These are phyloP conservation scores for Inga oerstediana DNA, from an alignment of 306 rosid species.

Conservation along the genomic window DNA sequence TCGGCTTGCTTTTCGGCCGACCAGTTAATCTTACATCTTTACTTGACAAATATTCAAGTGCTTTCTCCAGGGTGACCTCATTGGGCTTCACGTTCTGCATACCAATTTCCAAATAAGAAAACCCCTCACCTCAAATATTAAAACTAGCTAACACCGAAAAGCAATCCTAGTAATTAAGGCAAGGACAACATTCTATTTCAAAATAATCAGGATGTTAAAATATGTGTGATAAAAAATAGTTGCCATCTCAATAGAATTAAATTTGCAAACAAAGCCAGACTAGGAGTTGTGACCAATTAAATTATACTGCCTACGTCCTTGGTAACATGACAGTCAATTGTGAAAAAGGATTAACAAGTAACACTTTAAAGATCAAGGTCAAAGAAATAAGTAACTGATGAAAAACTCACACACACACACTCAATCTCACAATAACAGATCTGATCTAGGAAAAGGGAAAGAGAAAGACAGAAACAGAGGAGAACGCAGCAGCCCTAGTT, in stretches of 20 bases:
- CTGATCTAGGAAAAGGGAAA: too few species aligned
- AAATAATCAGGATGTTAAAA: background rate
- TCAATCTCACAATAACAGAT: too few species aligned
- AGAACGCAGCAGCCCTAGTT: slow-evolving; percentile 4
- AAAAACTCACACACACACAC: too few species aligned
- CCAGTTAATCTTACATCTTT: slow-evolving; percentile 53
- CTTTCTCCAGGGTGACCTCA: slow-evolving; percentile 65
- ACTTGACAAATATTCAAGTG: slow-evolving; percentile 68
- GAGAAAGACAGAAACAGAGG: background rate
- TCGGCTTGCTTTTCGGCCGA: slow-evolving; percentile 65
- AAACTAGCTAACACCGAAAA: slow-evolving; percentile 5
- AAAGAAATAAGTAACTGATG: background rate
- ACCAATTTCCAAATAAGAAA: slow-evolving; percentile 16
- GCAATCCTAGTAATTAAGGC: background rate
- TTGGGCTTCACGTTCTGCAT: slow-evolving; percentile 65
- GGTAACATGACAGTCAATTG: background rate
- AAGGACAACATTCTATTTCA: background rate
- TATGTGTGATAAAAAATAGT: background rate
- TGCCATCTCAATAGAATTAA: background rate
- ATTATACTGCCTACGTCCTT: background rate
- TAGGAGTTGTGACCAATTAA: background rate
- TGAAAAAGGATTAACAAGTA: background rate
- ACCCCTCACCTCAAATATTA: slow-evolving; percentile 1
- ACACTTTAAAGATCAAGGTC: slow-evolving; percentile 9
- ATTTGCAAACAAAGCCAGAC: background rate